Base-by-base conservation (phyloP, 2,329 filamentous ascomycete genomes). In the Dothistroma pini region DNA sequence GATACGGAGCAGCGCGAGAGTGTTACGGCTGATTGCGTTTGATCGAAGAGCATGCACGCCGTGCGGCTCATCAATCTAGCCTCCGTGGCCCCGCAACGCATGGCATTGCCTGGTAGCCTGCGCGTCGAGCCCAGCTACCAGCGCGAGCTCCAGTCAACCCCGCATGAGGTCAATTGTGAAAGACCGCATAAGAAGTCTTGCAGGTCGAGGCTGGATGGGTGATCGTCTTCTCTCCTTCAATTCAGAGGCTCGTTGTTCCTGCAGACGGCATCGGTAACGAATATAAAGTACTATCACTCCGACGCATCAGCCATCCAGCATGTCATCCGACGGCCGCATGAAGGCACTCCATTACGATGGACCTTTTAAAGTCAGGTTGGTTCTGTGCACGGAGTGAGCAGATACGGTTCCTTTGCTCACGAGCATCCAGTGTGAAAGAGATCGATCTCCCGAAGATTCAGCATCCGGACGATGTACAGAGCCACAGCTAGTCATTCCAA, bases 281-380 rank as follows among this genome's bases (percentile, higher is more conserved):
- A 29, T 6, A 29, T 29, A 29, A 29, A 29, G 25, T 29, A 29
- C 25, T 29, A 6, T 29, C 25, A 6, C 25, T 29, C 25, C 6
- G 22, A 65, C 57, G 7, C 31, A 60, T 50, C 62, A 50, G 5
- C 38, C 31, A 38, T 12, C 53, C 50, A 64, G 21, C 16, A 64
- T 59, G 57, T 49, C 57, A 55, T 49, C 57, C 21, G n/a, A 25
- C 10, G 52, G 51, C 38, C 70, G 67, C 55, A 86, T 87, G 85
- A 86, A 86, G 74, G 85, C 84, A 11, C 78, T 87, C 58, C 84
- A 86, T 69, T 87, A 87, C 67, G 80, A 84, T 50, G 84, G 84
- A 1, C 82, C 85, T 0, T 84, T 82, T 14, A 44, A 44, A 44
- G 41, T 44, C 41, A 44, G 41, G 41, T 44, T 19, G 14, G 41